Evolutionary conservation across 345 rosid species (phyloP).

Genomic region (Angophora floribunda): DNA sequence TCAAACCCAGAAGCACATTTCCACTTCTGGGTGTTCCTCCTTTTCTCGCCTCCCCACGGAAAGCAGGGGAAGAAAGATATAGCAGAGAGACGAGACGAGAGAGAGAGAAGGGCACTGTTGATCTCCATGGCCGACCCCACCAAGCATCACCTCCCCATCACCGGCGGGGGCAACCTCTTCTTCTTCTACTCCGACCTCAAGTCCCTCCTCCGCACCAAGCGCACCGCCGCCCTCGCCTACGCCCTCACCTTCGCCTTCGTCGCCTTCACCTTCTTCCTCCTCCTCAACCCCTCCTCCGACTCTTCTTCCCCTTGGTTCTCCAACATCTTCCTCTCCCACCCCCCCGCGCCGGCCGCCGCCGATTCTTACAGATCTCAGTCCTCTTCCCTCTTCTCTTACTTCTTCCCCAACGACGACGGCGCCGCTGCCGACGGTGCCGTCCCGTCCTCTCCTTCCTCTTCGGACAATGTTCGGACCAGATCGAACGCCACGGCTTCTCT

Average conservation of each 20-base stretch:
- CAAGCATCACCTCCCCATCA: constrained; percentile 24
- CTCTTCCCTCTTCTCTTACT: constrained; percentile 36
- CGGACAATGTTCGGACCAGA: neutral
- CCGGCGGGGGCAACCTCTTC: constrained; percentile 18
- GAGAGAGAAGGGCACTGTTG: neutral
- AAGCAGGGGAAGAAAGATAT: neutral
- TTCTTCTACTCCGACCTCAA: constrained; percentile 37
- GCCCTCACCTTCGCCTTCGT: constrained; percentile 59
- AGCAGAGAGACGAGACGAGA: neutral
- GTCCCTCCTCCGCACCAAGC: constrained; percentile 36
- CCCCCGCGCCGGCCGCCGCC: constrained; percentile 2
- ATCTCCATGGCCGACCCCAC: constrained; percentile 46
- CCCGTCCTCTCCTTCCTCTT: constrained; percentile 3
- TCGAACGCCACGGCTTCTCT: constrained; percentile 7
- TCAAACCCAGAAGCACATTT: neutral
- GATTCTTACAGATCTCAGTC: constrained; percentile 46
- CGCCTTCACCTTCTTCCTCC: constrained; percentile 54
- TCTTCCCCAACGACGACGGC: constrained; percentile 18
- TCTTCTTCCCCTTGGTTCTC: constrained; percentile 45
- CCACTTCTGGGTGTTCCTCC: neutral
- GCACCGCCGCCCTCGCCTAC: constrained; percentile 46
- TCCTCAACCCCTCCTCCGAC: constrained; percentile 53
- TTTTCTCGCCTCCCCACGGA: neutral
- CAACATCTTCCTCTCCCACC: constrained; percentile 23
- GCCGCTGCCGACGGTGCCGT: neutral